Percentiles rank a stretch among this genome's conserved stretches.
phyloP scores from a whole-genome alignment of 352 stramenopile genomes.

The Pythium monospermum region DNA sequence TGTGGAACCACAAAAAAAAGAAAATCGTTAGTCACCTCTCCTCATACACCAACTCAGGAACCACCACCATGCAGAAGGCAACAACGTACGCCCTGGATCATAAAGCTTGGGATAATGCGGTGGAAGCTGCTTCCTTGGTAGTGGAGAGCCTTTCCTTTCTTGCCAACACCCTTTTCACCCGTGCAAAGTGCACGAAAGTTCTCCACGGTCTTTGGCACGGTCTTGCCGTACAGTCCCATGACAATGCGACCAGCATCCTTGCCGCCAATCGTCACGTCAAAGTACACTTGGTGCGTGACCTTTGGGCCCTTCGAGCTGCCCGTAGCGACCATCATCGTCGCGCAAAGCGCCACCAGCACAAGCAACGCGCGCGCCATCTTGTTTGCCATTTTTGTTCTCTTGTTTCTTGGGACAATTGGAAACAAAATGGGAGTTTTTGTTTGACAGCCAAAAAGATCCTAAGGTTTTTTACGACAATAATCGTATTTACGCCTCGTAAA shows the following conservation, averaged over 20 bases:
- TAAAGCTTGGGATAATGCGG: slow-evolving; percentile 95
- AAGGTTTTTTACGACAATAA: slow-evolving; percentile 3
- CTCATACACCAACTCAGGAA: not conserved
- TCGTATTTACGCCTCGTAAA: slow-evolving; percentile 1
- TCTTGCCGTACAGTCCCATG: slow-evolving; percentile 82
- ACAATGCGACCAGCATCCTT: slow-evolving; percentile 75
- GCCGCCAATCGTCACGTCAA: slow-evolving; percentile 95
- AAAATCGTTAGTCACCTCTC: too few species aligned
- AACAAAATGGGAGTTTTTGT: slow-evolving; percentile 1
- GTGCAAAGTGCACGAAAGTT: slow-evolving; percentile 70
- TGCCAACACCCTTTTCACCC: slow-evolving; percentile 76
- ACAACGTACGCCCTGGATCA: slow-evolving; percentile 74
- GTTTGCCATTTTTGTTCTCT: slow-evolving; percentile 39
- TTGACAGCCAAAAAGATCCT: not conserved
- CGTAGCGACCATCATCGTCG: slow-evolving; percentile 24
- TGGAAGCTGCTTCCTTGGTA: slow-evolving; percentile 97
- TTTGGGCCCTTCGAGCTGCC: slow-evolving; percentile 46
- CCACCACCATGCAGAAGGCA: not conserved
- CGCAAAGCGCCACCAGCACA: slow-evolving; percentile 31
- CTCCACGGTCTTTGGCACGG: slow-evolving; percentile 81
- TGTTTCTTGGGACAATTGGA: not conserved
- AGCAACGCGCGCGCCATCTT: slow-evolving; percentile 35
- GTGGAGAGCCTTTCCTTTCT: slow-evolving; percentile 93
- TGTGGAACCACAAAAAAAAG: slow-evolving; percentile 1
- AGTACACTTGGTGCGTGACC: slow-evolving; percentile 93